Base-by-base conservation (phyloP, 441 rosid genomes). In the Iberis amara region DNA sequence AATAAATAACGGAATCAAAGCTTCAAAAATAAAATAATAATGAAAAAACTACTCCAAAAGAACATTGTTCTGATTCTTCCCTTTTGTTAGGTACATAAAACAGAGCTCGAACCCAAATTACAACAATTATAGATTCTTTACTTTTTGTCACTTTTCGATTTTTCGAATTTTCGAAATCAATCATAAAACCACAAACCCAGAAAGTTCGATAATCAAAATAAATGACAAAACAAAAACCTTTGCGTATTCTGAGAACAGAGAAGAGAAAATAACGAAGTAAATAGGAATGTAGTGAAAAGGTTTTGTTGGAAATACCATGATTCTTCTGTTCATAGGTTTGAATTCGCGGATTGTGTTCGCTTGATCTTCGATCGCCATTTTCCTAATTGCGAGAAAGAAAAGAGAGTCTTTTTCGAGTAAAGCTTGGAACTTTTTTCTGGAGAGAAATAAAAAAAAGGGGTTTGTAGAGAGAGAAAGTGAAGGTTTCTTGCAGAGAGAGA, bases 341-440 rank as follows among this genome's bases (percentile, higher is more conserved):
- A 87, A 71, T 78, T 83, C 90, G 35, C 79, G 77, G 68, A 73
- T 77, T 44, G 89, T 59, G 57, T 84, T 68, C 15, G 83, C 92
- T 35, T 87, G 96, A 69, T 83, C 83, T 11, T 87, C 96, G 71
- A 91, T 87, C 66, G 96, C 96, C 98, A 87, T 77, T 79, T 72
- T 62, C 31, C 31, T 4, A 28, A 5, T 28, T 28, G 4, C 31
- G n/a, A 28, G 31, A 59, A 28, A 28, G 7, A 52, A 28, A 26
- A 47, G 44, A 52, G 56, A 39, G 61, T 50, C 27, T 10, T 38
- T 32, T 3, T n/a, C 2, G 56, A 66, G 61, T 66, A 39, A 68
- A n/a, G 72, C 50, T 62, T 36, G 1, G 14, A 43, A 38, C 47
- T 61, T 47, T 61, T 23, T n/a, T n/a, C 0, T 18, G 13, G 12